These are phyloP conservation scores for Aquilaria yunnanensis DNA, from an alignment of 345 rosid species.

Conservation along the genomic window DNA sequence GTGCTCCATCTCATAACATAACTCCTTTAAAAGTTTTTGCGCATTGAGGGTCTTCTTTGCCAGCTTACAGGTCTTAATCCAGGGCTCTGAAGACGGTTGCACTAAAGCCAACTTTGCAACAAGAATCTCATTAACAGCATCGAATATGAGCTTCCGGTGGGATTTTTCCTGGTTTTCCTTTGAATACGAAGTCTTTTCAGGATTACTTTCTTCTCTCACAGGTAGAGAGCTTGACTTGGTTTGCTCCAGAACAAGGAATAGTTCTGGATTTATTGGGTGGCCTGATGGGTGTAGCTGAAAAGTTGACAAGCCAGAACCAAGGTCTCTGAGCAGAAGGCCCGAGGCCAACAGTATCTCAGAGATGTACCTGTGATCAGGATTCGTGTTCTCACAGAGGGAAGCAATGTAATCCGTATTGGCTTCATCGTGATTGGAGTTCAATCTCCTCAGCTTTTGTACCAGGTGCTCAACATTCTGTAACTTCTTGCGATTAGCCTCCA, in stretches of 20 bases:
- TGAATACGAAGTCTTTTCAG: slow-evolving; percentile 21
- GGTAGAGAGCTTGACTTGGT: slow-evolving; percentile 53
- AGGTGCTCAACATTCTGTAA: slow-evolving; percentile 76
- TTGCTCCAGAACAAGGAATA: slow-evolving; percentile 86
- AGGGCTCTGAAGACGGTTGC: slow-evolving; percentile 40
- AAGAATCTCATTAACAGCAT: slow-evolving; percentile 79
- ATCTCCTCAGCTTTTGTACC: slow-evolving; percentile 79
- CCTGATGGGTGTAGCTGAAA: slow-evolving; percentile 89
- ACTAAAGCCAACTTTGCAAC: slow-evolving; percentile 45
- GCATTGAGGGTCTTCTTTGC: slow-evolving; percentile 56
- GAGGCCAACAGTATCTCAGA: slow-evolving; percentile 93
- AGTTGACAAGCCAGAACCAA: slow-evolving; percentile 48
- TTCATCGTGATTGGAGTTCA: slow-evolving; percentile 88
- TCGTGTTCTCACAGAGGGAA: slow-evolving; percentile 76
- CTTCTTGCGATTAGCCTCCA: slow-evolving; percentile 76
- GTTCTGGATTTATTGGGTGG: slow-evolving; percentile 81
- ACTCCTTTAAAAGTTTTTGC: slow-evolving; percentile 70
- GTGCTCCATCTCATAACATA: slow-evolving; percentile 60
- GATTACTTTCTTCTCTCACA: slow-evolving; percentile 38
- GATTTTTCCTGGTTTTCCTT: slow-evolving; percentile 43
- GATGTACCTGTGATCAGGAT: slow-evolving; percentile 89
- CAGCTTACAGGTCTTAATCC: slow-evolving; percentile 42
- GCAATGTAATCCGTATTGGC: slow-evolving; percentile 88
- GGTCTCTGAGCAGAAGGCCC: slow-evolving; percentile 83
- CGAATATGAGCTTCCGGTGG: slow-evolving; percentile 78